These are phyloP conservation scores for Cyclotella atomus DNA, from an alignment of 108 stramenopile genomes.

Conservation along the genomic window DNA sequence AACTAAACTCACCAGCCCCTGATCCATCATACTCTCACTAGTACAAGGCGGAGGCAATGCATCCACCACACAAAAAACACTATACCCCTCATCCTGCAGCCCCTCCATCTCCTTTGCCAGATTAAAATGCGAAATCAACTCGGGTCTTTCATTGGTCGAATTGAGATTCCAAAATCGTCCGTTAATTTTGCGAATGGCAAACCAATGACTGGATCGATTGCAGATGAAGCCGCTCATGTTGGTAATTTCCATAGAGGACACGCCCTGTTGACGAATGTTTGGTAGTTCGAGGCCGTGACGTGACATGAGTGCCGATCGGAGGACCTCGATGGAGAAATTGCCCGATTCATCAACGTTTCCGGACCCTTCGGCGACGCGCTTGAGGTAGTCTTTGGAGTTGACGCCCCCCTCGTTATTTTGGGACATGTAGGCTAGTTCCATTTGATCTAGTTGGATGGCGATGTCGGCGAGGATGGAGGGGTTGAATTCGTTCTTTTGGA, in stretches of 20 bases:
- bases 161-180: conserved; percentile 88
- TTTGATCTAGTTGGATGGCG: conserved; percentile 80
- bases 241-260: conserved; percentile 59
- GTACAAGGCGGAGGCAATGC: conserved; percentile 52
- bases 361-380: conserved; percentile 69
- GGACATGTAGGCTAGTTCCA: conserved; percentile 84
- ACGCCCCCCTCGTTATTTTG: conserved; percentile 75
- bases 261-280: conserved; percentile 56
- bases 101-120: conserved; percentile 76
- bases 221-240: conserved; percentile 80
- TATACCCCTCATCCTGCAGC: conserved; percentile 57
- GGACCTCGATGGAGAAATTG: conserved; percentile 86
- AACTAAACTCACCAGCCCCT: conserved; percentile 34
- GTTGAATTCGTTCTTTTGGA: conserved; percentile 71
- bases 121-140: conserved; percentile 76
- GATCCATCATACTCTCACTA: conserved; percentile 48
- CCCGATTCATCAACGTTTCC: conserved; percentile 82
- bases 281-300: conserved; percentile 54
- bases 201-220: conserved; percentile 83
- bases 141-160: conserved; percentile 69
- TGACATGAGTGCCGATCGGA: conserved; percentile 63
- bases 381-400: conserved; percentile 71
- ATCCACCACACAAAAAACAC: conserved; percentile 65
- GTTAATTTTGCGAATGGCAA: conserved; percentile 87
- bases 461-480: conserved; percentile 76